A percentile compares a stretch with the other conserved stretches of the same genome.
phyloP scores from a whole-genome alignment of 2,329 filamentous ascomycete species.

The Colletotrichum limetticola region DNA sequence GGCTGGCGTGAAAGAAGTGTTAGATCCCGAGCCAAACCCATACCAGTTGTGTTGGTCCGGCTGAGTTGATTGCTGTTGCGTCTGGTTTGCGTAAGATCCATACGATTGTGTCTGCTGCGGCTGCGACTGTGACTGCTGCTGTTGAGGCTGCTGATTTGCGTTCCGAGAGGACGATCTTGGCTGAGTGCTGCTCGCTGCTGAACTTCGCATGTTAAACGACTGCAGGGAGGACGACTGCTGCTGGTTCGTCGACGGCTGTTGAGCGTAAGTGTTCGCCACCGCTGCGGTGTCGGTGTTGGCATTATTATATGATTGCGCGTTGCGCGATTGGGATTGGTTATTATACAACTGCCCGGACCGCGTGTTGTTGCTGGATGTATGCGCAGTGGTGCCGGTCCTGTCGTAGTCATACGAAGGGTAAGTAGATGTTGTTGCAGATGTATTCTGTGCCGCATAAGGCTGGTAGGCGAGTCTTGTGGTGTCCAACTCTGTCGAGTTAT shows the following conservation, averaged over 20 bases:
- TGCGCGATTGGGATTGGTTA: constrained; percentile 1
- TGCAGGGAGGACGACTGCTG: constrained; percentile 41
- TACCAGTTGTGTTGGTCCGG: constrained; percentile 31
- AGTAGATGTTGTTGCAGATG: constrained; percentile 25
- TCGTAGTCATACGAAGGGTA: constrained; percentile 44
- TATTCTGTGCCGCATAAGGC: constrained; percentile 33
- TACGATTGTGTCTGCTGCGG: constrained; percentile 3
- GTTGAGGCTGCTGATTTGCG: constrained; percentile 19
- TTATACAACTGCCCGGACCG: constrained; percentile 34
- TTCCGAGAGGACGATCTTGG: background rate
- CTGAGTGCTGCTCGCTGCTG: constrained; percentile 10
- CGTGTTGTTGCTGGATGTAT: constrained; percentile 35
- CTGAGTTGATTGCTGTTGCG: constrained; percentile 21
- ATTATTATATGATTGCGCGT: constrained; percentile 4
- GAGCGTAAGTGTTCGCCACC: background rate
- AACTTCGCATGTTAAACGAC: constrained; percentile 38
- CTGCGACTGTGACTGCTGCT: background rate
- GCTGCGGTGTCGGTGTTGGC: background rate
- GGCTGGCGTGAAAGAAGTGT: constrained; percentile 6
- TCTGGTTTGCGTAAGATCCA: constrained; percentile 12
- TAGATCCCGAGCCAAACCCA: constrained; percentile 15
- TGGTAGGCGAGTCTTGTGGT: constrained; percentile 26
- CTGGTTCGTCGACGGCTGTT: constrained; percentile 36
- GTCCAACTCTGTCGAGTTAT: background rate
- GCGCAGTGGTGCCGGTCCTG: constrained; percentile 39